These are phyloP conservation scores for Sechiopsis laciniata DNA, from an alignment of 306 rosid genomes.

Conservation along the genomic window DNA sequence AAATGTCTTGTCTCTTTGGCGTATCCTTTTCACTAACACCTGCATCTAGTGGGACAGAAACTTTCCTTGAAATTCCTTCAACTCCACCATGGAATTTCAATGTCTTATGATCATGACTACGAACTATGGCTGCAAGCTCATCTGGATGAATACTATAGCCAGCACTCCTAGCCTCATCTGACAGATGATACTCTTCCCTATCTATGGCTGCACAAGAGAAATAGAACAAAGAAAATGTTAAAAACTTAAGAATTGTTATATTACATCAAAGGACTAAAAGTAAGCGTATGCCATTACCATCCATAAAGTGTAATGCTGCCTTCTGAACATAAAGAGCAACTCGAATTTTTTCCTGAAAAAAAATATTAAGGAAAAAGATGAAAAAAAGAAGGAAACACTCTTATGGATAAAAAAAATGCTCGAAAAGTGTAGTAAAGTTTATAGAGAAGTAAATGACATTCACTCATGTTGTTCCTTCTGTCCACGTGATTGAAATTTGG, in stretches of 20 bases:
- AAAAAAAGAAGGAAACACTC: conserved; percentile 3
- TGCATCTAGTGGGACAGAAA: conserved; percentile 41
- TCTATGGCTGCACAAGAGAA: conserved; percentile 50
- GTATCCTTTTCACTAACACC: conserved; percentile 50
- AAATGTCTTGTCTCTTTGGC: conserved; percentile 56
- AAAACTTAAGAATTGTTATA: conserved; percentile 8
- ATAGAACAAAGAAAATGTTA: conserved; percentile 19
- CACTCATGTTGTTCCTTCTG: neutral
- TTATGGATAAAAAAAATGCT: neutral
- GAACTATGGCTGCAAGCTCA: conserved; percentile 67
- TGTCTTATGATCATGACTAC: conserved; percentile 47
- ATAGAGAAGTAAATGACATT: neutral
- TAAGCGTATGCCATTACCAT: conserved; percentile 44
- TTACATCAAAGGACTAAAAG: conserved; percentile 20
- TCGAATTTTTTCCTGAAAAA: conserved; percentile 73
- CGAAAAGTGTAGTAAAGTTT: neutral
- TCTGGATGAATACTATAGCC: conserved; percentile 85
- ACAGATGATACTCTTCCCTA: conserved; percentile 44
- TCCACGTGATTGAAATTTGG: too few relatives aligned
- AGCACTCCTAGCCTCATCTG: conserved; percentile 59
- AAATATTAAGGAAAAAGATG: conserved; percentile 19
- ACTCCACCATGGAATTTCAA: conserved; percentile 50
- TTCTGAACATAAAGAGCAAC: conserved; percentile 77
- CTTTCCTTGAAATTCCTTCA: conserved; percentile 47
- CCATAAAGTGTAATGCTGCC: conserved; percentile 85